phyloP scores from a whole-genome alignment of 169 alveolate species.

The Theileria luwenshuni region DNA sequence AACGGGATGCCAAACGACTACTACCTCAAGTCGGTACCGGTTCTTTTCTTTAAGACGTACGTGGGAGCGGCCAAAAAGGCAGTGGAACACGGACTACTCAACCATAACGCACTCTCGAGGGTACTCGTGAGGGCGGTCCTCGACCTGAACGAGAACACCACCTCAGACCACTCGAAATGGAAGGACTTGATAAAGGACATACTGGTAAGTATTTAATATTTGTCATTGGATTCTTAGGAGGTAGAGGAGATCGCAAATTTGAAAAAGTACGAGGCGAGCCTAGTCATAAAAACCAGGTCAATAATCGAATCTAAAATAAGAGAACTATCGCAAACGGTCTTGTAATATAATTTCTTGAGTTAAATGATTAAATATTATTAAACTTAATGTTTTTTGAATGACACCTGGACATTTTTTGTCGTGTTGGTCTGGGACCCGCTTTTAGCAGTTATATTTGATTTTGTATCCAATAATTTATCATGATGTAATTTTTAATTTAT shows the following conservation, averaged over 20 bases:
- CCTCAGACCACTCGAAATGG: conserved; percentile 78
- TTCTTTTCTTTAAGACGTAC: conserved; percentile 80
- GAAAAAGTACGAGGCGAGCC: conserved; percentile 74
- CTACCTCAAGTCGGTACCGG: conserved; percentile 82
- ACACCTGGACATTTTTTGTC: too few species aligned
- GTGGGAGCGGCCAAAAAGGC: conserved; percentile 85
- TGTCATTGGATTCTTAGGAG: conserved; percentile 26
- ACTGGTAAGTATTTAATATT: conserved; percentile 24
- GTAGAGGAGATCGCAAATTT: conserved; percentile 77
- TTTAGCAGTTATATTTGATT: too few species aligned
- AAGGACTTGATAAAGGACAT: conserved; percentile 76
- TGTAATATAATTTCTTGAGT: too few species aligned
- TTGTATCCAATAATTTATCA: too few species aligned
- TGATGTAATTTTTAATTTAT: too few species aligned
- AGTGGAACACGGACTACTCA: conserved; percentile 76
- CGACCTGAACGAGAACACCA: conserved; percentile 70
- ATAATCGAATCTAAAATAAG: conserved; percentile 72
- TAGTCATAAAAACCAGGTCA: conserved; percentile 71
- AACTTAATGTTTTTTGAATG: too few species aligned
- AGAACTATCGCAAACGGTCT: conserved; percentile 68
- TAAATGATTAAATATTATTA: too few species aligned
- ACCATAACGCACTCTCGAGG: conserved; percentile 74
- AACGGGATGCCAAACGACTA: conserved; percentile 79
- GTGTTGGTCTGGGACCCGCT: too few species aligned
- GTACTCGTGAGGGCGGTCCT: conserved; percentile 80